A percentile compares a stretch with the other conserved stretches of the same genome.
phyloP scores from a whole-genome alignment of 495 filamentous ascomycete species.

The Parathielavia hyrcaniae region DNA sequence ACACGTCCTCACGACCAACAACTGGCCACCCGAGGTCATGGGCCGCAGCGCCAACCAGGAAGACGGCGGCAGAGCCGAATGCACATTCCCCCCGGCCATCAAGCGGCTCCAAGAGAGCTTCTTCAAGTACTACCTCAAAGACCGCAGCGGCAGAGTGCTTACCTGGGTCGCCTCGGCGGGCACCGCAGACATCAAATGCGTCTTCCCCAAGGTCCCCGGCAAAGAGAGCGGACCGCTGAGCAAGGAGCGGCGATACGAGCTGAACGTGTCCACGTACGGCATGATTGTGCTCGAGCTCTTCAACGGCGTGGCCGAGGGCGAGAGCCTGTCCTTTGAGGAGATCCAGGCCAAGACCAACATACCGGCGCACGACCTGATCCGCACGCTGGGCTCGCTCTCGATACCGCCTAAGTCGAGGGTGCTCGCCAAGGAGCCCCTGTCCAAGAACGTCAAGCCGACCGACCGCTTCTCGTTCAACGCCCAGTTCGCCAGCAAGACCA shows the following conservation, averaged over 20 bases:
- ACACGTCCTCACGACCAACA: constrained; percentile 82
- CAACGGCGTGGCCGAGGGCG: constrained; percentile 63
- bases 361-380: constrained; percentile 66
- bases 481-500: constrained; percentile 70
- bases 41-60: constrained; percentile 37
- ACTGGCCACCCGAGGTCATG: constrained; percentile 90
- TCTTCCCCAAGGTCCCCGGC: constrained; percentile 60
- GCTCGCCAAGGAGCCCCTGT: constrained; percentile 75
- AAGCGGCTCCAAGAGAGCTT: constrained; percentile 76
- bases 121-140: constrained; percentile 80
- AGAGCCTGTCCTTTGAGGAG: constrained; percentile 71
- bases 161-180: constrained; percentile 70
- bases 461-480: constrained; percentile 84
- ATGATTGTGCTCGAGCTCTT: constrained; percentile 89
- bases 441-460: constrained; percentile 69
- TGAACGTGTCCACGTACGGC: constrained; percentile 87
- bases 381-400: constrained; percentile 77
- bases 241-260: constrained; percentile 73
- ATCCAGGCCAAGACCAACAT: constrained; percentile 81
- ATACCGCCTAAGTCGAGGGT: constrained; percentile 80
- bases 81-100: constrained; percentile 69
- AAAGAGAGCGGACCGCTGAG: constrained; percentile 56
- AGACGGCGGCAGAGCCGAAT: constrained; percentile 49
- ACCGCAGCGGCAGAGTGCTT: constrained; percentile 78
- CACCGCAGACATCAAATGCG: constrained; percentile 75